Percentiles rank a stretch among this genome's conserved stretches.
Evolutionary conservation across 257 asterid species (phyloP).

Genomic region (Verbascum thapsus): DNA sequence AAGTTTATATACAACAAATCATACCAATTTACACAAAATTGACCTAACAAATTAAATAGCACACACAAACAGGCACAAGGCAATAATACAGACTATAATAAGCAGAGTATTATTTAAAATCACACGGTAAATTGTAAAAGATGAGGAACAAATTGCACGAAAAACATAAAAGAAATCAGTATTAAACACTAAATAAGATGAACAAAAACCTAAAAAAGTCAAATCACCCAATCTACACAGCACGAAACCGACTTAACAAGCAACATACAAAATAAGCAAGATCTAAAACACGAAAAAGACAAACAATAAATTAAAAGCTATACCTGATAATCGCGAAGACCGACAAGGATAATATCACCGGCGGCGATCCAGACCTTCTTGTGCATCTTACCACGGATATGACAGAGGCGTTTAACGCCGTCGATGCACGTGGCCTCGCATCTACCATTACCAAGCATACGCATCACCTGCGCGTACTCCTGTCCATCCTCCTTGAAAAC

Average conservation of each 20-base stretch:
- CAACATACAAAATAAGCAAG: neutral
- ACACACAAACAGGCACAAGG: neutral
- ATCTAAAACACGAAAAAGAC: neutral
- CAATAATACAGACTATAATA: neutral
- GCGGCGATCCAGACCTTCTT: conserved; percentile 97
- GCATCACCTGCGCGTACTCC: conserved; percentile 85
- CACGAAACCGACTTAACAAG: neutral
- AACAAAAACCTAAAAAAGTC: neutral
- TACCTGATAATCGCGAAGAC: conserved; percentile 95
- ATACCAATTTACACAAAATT: too few relatives aligned
- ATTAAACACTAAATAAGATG: neutral
- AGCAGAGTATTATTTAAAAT: neutral
- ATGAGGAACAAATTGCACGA: too few relatives aligned
- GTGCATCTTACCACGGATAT: conserved; percentile 94
- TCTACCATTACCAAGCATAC: conserved; percentile 92
- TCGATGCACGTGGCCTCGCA: conserved; percentile 90
- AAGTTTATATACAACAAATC: neutral
- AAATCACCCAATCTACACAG: neutral
- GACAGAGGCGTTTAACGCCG: conserved; percentile 83
- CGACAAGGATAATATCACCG: conserved; percentile 89
- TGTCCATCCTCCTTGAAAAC: conserved; percentile 93
- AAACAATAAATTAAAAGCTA: too few relatives aligned
- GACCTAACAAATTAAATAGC: neutral
- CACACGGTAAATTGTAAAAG: too few relatives aligned
- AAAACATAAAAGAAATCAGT: too few relatives aligned